Base-by-base conservation (phyloP, 371 early-diverging fungal genomes). In the Funneliformis caledonium region DNA sequence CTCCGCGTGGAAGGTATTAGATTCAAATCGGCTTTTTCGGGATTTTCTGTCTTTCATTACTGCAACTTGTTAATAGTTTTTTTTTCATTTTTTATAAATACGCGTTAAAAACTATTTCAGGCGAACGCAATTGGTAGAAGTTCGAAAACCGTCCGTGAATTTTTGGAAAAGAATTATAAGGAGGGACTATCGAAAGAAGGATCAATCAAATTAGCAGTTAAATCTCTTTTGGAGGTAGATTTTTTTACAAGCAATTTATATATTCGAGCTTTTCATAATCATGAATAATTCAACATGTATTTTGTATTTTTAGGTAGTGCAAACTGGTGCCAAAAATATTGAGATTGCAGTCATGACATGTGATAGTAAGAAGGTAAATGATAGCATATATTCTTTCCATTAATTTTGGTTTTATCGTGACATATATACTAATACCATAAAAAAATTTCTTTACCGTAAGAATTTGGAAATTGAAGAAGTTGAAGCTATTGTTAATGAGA, bases 251-350 rank as follows among this genome's bases (percentile, higher is more conserved):
- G 11, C 50, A 26, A 76, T n/a, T 33, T 69, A 60, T 61, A 37
- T 2, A 37, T 37, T 52, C 59, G 10, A 62, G 67, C 48, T 14
- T 26, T 60, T 45, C 64, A 6, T 43, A 50, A 31, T 14, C 12
- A 31, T 68, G 26, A 48, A 16, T 52, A 52, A 16, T 52, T 52
- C 14, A 56, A 19, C 12, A 19, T 56, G 9, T 31, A 19, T 56
- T 11, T 45, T 5, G 8, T 82, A 59, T 59, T 76, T 37, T 8
- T 72, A 93, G 92, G 96, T 98, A 82, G 99, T 99, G 52, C 99
- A 99, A 91, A 98, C 98, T 5, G 98, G 99, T 69, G 96, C 99
- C 73, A 97, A 97, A 89, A 97, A 97, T 87, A 97, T 99, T 85
- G 99, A 99, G 83, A 94, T 99, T 83, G 96, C 96, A 26, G 91